A percentile compares a stretch with the other conserved stretches of the same genome.
These are phyloP conservation scores for Termitomyces sp. DNA, from an alignment of 768 basidiomycete genomes.

Conservation along the genomic window DNA sequence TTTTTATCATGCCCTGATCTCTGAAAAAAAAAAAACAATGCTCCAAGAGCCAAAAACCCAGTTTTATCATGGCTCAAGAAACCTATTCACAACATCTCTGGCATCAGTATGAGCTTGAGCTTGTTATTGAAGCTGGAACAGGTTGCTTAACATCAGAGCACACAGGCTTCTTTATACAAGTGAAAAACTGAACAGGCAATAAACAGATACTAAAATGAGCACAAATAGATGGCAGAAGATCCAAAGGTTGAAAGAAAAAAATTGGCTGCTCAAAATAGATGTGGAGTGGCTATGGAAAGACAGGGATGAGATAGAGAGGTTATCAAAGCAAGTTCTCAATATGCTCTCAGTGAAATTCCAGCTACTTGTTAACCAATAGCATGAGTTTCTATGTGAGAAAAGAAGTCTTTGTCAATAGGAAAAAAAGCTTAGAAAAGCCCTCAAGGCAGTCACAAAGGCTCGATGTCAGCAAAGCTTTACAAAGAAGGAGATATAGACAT, in stretches of 20 bases:
- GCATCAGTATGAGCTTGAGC: background rate
- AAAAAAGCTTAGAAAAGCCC: background rate
- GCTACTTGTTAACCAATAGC: background rate
- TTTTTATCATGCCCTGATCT: background rate
- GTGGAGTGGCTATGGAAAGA: background rate
- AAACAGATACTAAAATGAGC: background rate
- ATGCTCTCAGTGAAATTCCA: background rate
- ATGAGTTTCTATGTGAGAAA: background rate
- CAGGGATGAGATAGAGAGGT: background rate
- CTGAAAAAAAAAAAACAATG: background rate
- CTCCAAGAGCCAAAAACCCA: background rate
- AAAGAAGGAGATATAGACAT: background rate
- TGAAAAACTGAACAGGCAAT: background rate
- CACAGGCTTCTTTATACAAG: background rate
- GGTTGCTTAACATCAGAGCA: background rate
- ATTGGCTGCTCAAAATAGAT: background rate
- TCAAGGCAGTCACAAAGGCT: background rate
- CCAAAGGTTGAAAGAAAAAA: background rate
- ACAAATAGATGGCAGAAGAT: background rate
- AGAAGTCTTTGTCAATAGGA: background rate
- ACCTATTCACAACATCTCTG: background rate
- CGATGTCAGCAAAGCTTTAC: background rate
- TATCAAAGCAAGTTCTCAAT: background rate
- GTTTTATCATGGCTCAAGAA: background rate
- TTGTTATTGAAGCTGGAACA: background rate